Base-by-base conservation (phyloP, 2,329 filamentous ascomycete species). In the Diaporthe sp. region DNA sequence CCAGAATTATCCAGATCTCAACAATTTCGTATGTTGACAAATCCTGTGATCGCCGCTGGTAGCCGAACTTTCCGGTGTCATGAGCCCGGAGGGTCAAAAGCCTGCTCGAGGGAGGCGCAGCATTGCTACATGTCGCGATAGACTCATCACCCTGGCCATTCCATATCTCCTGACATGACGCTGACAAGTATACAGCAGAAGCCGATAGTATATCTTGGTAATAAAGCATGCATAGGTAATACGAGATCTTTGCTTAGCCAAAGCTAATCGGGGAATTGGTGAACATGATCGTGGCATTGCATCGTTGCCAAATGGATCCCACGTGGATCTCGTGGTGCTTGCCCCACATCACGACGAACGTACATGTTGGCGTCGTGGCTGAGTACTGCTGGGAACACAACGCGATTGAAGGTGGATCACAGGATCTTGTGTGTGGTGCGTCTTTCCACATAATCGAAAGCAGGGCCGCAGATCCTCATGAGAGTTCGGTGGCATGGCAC, bases 321-420 rank as follows among this genome's bases (percentile, higher is more conserved):
- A 31, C 65, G 49, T 70, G 65, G 58, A 72, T 49, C 34, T 62
- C 31, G 42, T 58, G 53, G n/a, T 25, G 28, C 25, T 25, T 53
- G 58, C 71, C 39, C 71, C 71, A 62, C 58, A 65, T 34, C 25
- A 39, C 37, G 49, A 65, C n/a, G 4, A 71, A 44, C 39, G 9
- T 28, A 13, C 37, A 46, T 37, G 25, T 44, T 19, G 17, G 42
- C 39, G 49, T 57, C 46, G 71, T 44, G 71, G 71, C 71, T 65
- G 58, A 37, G 57, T 34, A 37, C 37, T 65, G 13, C 25, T 42
- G 65, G n/a, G 46, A 7, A 46, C 49, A 70, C 46, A 9, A 39
- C 7, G 44, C 49, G 58, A 13, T 25, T 22, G 37, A 6, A 4
- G 19, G 71, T 55, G 58, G 58, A 57, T 37, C 58, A 9, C 13